phyloP scores from a whole-genome alignment of 1,284 basidiomycete species.

The Ustilago trichophora region DNA sequence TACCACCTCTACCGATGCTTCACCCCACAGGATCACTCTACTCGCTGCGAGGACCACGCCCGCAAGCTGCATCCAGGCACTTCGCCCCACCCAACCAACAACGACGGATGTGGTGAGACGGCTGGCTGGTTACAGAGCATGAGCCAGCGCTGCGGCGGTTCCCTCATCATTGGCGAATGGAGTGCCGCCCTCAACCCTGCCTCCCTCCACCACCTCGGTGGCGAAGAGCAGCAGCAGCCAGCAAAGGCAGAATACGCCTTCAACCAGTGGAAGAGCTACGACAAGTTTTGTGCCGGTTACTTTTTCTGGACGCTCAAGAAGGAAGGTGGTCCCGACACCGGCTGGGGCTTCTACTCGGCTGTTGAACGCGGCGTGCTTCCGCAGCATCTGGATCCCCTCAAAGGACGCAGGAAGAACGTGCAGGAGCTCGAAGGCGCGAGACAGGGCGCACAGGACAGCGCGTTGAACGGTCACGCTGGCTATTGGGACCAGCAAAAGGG shows the following conservation, averaged over 20 bases:
- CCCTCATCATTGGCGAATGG: slow-evolving; percentile 80
- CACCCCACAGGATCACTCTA: slow-evolving; percentile 73
- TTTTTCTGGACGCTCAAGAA: slow-evolving; percentile 92
- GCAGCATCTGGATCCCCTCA: slow-evolving; percentile 42
- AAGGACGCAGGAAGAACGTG: slow-evolving; percentile 20
- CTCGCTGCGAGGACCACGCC: slow-evolving; percentile 73
- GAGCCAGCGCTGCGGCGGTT: slow-evolving; percentile 70
- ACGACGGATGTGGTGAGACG: slow-evolving; percentile 36
- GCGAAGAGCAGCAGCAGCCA: slow-evolving; percentile 69
- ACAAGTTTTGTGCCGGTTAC: slow-evolving; percentile 77
- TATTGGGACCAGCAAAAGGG: slow-evolving; percentile 59
- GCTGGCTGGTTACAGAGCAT: slow-evolving; percentile 43
- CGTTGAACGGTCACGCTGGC: slow-evolving; percentile 23
- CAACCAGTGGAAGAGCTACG: slow-evolving; percentile 77
- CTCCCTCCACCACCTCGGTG: slow-evolving; percentile 68
- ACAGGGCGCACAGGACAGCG: slow-evolving; percentile 20
- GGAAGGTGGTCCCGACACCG: slow-evolving; percentile 75
- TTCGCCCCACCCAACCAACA: slow-evolving; percentile 27
- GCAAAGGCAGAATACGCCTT: slow-evolving; percentile 70
- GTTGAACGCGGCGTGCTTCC: slow-evolving; percentile 75
- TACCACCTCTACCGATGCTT: slow-evolving; percentile 89
- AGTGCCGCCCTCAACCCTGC: slow-evolving; percentile 79
- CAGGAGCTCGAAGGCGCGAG: slow-evolving; percentile 29
- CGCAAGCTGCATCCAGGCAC: slow-evolving; percentile 39
- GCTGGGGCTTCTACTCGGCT: slow-evolving; percentile 81